Percentiles rank a stretch among this genome's conserved stretches.
Conservation (phyloP, 805 yeast genomes). For the Gaillardinia entomophila region DNA sequence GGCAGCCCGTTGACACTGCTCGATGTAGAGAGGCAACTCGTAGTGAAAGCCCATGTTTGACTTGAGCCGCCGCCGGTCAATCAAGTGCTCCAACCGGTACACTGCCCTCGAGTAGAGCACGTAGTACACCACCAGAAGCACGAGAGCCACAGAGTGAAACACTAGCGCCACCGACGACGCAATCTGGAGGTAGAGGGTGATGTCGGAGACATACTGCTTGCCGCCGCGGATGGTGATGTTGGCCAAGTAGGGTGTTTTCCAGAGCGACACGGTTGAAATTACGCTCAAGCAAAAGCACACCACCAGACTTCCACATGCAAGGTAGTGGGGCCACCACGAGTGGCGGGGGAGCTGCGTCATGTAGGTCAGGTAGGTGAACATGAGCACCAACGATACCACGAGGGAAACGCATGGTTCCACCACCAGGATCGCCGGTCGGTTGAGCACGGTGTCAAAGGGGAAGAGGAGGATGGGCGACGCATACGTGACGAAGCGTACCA, state of each 20-base stretch:
- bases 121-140: conserved; percentile 5
- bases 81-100: conserved; percentile 15
- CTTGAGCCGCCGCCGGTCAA: conserved; percentile 8
- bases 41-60: background rate
- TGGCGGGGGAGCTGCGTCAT: too few species aligned
- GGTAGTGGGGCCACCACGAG: conserved; percentile 17
- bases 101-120: conserved; percentile 9
- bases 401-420: too few species aligned
- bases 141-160: conserved; percentile 10
- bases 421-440: too few species aligned
- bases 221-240: too few species aligned
- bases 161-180: conserved; percentile 12
- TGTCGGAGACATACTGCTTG: conserved; percentile 13
- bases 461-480: too few species aligned
- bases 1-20: background rate
- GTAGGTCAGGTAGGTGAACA: too few species aligned
- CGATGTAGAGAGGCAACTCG: background rate
- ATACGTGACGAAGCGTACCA: too few species aligned
- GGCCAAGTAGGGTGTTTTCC: too few species aligned
- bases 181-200: conserved; percentile 23
- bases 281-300: too few species aligned
- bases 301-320: conserved; percentile 20
- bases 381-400: too few species aligned
- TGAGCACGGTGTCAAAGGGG: too few species aligned
- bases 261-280: too few species aligned